Conservation (phyloP, 805 yeast genomes). For the Candida hungchunana region DNA sequence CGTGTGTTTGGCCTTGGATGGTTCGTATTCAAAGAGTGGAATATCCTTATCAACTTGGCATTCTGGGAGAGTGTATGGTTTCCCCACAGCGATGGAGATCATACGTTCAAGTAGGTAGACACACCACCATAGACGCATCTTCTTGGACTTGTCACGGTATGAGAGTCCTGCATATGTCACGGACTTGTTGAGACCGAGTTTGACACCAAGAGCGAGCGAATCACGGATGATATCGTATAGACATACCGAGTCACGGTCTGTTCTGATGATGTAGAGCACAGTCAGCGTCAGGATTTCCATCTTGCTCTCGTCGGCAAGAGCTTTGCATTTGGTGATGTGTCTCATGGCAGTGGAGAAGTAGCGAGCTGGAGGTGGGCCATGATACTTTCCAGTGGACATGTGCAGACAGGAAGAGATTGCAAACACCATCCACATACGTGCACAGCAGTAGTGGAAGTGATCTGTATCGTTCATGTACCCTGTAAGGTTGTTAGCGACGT, state of each 20-base stretch:
- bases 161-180: constrained; percentile 30
- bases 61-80: constrained; percentile 51
- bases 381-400: constrained; percentile 52
- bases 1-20: constrained; percentile 29
- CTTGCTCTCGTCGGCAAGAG: constrained; percentile 39
- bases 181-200: constrained; percentile 34
- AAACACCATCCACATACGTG: constrained; percentile 53
- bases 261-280: constrained; percentile 52
- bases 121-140: constrained; percentile 60
- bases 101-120: constrained; percentile 58
- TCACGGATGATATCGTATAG: constrained; percentile 51
- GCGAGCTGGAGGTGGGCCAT: constrained; percentile 50
- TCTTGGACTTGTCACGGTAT: constrained; percentile 32
- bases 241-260: constrained; percentile 55
- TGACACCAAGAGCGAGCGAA: constrained; percentile 43
- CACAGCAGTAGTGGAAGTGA: constrained; percentile 47
- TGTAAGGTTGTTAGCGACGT: constrained; percentile 32
- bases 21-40: constrained; percentile 47
- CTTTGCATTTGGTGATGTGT: constrained; percentile 44
- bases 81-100: constrained; percentile 58
- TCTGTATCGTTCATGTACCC: constrained; percentile 36
- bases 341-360: constrained; percentile 58
- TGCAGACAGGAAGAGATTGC: constrained; percentile 48
- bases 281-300: constrained; percentile 50
- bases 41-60: constrained; percentile 41